Evolutionary conservation across 2,329 filamentous ascomycete genomes (phyloP).

Genomic region (Tolypocladium inflatum): DNA sequence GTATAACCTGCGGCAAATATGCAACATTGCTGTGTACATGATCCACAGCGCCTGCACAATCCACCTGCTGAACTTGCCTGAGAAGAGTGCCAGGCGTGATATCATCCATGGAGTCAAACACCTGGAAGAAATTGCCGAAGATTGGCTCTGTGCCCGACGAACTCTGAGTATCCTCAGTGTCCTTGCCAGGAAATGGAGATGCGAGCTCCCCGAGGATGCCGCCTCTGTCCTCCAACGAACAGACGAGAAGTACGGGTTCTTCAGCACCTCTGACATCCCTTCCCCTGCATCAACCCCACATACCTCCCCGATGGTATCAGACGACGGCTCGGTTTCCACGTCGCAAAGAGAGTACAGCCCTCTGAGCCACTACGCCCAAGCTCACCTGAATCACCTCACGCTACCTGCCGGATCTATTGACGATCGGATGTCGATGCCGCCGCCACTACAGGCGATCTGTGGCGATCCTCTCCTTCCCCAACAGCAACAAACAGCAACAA

Average conservation of each 20-base stretch:
- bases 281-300: conserved; percentile 35
- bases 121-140: conserved; percentile 89
- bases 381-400: conserved; percentile 10
- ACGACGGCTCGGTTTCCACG: conserved; percentile 13
- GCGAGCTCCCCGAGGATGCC: conserved; percentile 80
- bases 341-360: conserved; percentile 23
- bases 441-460: conserved; percentile 2
- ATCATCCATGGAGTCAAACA: conserved; percentile 86
- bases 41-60: conserved; percentile 90
- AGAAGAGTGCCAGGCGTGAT: conserved; percentile 82
- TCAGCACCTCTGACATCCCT: conserved; percentile 50
- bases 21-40: conserved; percentile 95
- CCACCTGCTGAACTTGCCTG: conserved; percentile 83
- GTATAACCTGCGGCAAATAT: conserved; percentile 86
- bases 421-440: conserved; percentile 4
- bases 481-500: background rate
- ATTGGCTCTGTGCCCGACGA: conserved; percentile 83
- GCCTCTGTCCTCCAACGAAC: conserved; percentile 64
- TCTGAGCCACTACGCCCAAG: conserved; percentile 20
- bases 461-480: background rate
- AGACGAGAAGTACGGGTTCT: conserved; percentile 70
- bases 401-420: background rate
- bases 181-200: conserved; percentile 79
- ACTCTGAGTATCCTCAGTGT: conserved; percentile 80
- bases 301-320: conserved; percentile 17